These are phyloP conservation scores for Globisporangium alternatum DNA, from an alignment of 352 stramenopile genomes.

Conservation along the genomic window DNA sequence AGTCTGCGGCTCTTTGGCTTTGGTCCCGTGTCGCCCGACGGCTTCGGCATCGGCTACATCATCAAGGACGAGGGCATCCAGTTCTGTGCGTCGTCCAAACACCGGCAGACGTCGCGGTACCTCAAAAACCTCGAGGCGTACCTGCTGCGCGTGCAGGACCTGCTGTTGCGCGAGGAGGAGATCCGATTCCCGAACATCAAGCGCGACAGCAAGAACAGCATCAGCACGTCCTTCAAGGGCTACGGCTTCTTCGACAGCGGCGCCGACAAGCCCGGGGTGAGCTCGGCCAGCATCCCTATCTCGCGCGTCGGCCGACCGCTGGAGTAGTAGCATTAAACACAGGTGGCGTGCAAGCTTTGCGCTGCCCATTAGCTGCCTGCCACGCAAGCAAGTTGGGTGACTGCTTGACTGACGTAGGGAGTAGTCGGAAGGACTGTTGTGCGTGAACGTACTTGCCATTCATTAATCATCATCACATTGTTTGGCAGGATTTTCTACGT, in stretches of 20 bases:
- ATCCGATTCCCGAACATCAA: slow-evolving; percentile 73
- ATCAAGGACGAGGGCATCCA: slow-evolving; percentile 95
- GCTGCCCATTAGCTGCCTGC: no score
- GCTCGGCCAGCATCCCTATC: slow-evolving; percentile 9
- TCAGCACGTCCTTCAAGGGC: slow-evolving; percentile 51
- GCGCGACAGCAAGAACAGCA: slow-evolving; percentile 36
- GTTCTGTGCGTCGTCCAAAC: slow-evolving; percentile 80
- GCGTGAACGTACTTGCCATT: no score
- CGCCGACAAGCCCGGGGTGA: slow-evolving; percentile 1
- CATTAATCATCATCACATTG: no score
- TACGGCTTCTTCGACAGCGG: slow-evolving; percentile 80
- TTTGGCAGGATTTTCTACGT: no score
- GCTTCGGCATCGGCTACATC: slow-evolving; percentile 97
- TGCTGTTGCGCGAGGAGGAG: slow-evolving; percentile 76
- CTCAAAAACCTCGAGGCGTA: slow-evolving; percentile 82
- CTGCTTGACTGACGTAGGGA: no score
- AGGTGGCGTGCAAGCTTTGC: not conserved
- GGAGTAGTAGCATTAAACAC: no score
- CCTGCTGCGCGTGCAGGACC: slow-evolving; percentile 70
- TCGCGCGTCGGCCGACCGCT: slow-evolving; percentile 14
- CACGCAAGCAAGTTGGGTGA: no score
- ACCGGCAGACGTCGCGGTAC: slow-evolving; percentile 82
- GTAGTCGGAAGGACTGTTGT: no score
- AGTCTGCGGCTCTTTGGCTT: slow-evolving; percentile 93
- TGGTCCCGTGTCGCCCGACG: slow-evolving; percentile 90